Evolutionary conservation across 805 yeast species (phyloP), one percentile per base, ranked within the genome.

Genomic region (Saturnispora zaruensis): DNA sequence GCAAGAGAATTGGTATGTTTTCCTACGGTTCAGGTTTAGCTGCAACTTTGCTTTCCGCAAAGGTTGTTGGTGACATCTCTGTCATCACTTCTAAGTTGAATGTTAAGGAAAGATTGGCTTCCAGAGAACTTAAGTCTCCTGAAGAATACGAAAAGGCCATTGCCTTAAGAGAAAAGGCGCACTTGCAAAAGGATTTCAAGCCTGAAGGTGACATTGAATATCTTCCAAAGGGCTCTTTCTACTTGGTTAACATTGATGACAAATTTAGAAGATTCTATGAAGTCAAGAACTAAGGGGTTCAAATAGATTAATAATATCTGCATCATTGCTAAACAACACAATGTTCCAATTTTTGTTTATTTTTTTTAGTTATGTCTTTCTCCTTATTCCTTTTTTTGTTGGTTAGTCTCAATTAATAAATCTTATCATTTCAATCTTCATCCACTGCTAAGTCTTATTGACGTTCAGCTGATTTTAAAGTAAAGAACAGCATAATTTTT

Each of bases 1-100:
- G 78, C 60, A 87, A 89, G 75, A 81, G 96, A 69, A 76, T 93
- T 63, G 95, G 96, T 60, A 66, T 90, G 61, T 93, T 90, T 75
- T 93, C 99, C 20, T 93, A 93, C 69, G 99, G 99, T 59, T 91
- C 98, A 14, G 99, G 99, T 64, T 79, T 93, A 55, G 99, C 99
- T 42, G 77, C 98, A 16, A 80, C 96, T 37, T 73, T 93, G 69
- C 86, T 79, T 72, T 84, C 96, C 41, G 80, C 82, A 57, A 78
- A 72, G 55, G 87, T 93, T 54, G 78, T 75, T 55, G 96, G 95
- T 52, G 98, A 93, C 69, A 74, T 90, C 54, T 70, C 84, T 26
- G 59, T 75, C 53, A 84, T 90, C 56, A 77, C 77, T 55, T 67
- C 77, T 56, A 75, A 72, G 51, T 78, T 91, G 62, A 77, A 84